phyloP scores from a whole-genome alignment of 1,284 basidiomycete genomes.

The Boletus mariae region DNA sequence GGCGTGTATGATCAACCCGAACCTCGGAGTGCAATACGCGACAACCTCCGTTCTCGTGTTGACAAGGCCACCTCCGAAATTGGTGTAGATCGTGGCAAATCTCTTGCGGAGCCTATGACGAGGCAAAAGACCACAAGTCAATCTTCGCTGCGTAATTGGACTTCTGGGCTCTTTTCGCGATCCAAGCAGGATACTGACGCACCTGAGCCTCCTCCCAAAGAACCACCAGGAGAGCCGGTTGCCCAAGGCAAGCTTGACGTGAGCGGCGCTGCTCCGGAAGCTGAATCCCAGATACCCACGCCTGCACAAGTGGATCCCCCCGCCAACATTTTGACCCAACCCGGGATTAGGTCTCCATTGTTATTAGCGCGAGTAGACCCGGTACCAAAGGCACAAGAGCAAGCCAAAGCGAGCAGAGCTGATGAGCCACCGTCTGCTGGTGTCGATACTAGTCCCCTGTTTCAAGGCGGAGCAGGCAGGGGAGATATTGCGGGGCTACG shows the following conservation, averaged over 20 bases:
- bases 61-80: constrained; percentile 27
- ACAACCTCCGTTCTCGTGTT: constrained; percentile 8
- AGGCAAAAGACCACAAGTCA: constrained; percentile 6
- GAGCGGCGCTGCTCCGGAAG: neutral
- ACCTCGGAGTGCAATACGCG: constrained; percentile 14
- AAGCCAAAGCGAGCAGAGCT: neutral
- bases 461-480: neutral
- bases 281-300: constrained; percentile 15
- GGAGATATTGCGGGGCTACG: neutral
- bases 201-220: constrained; percentile 8
- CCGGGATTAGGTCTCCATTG: constrained; percentile 3
- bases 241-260: constrained; percentile 6
- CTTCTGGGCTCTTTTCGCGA: neutral
- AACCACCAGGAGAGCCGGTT: neutral
- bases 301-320: constrained; percentile 28
- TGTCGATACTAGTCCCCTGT: constrained; percentile 8
- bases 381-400: constrained; percentile 2
- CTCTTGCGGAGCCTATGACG: constrained; percentile 6
- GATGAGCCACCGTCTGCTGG: constrained; percentile 13
- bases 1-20: constrained; percentile 24
- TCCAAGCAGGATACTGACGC: neutral
- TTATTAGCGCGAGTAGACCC: constrained; percentile 6
- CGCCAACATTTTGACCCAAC: constrained; percentile 14
- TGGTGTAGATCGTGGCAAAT: constrained; percentile 11
- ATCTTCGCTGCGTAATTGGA: constrained; percentile 5